Evolutionary conservation across 495 filamentous ascomycete genomes (phyloP), one percentile per base, ranked within the genome.

Genomic region (Jackrogersella multiformis): DNA sequence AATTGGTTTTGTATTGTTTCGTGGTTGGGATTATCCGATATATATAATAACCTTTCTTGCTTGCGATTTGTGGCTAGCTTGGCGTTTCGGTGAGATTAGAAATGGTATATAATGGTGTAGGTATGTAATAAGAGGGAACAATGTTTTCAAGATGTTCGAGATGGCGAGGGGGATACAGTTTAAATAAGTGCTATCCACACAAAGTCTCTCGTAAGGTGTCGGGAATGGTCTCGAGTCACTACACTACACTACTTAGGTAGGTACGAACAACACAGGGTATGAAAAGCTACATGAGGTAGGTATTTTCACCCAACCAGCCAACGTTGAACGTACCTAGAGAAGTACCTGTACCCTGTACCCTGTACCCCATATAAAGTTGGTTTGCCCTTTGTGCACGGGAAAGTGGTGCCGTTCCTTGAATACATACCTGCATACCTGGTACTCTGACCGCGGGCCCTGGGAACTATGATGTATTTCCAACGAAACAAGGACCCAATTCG

Each of bases 401-500:
- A 64, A 15, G 34, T 16, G 48, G 48, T 64, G 66, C 66, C 66
- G 66, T 69, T 69, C 56, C 66, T 65, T 64, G 60, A 61, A 69
- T n/a, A n/a, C n/a, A n/a, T n/a, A n/a, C n/a, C n/a, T n/a, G n/a
- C n/a, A n/a, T n/a, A n/a, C n/a, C n/a, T n/a, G 7, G 3, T 57
- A 53, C 36, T 46, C 57, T 61, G 59, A 56, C 15, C 20, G 61
- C 44, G 45, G 66, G 56, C 32, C 61, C 44, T 30, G 15, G 60
- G 60, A 48, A 42, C 67, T 57, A 70, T 70, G 67, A 70, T 70
- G 67, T 57, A 66, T 62, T 65, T 61, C 15, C 61, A 66, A 70
- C 67, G 67, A 66, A 70, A 70, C 61, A 61, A 66, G 61, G 57
- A 61, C 57, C 45, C 49, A 70, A 65, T 62, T 65, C 38, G 42